These are phyloP conservation scores for Acrodontium crateriforme DNA, from an alignment of 2,329 filamentous ascomycete genomes.

Conservation along the genomic window DNA sequence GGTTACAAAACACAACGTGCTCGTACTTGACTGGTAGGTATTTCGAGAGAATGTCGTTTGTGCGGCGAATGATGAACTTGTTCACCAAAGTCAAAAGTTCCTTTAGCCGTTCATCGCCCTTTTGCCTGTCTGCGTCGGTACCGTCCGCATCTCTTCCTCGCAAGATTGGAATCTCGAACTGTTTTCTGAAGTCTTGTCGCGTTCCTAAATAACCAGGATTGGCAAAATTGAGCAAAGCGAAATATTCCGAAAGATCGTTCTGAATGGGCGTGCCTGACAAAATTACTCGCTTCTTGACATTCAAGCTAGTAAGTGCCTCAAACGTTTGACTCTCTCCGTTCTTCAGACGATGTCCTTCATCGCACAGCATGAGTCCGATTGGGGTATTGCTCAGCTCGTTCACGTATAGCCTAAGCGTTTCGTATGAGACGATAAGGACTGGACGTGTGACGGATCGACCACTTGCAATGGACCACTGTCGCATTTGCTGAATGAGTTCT, in stretches of 20 bases:
- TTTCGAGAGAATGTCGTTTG: slow-evolving; percentile 95
- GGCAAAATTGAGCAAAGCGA: slow-evolving; percentile 87
- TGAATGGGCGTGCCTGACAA: slow-evolving; percentile 95
- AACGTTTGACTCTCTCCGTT: slow-evolving; percentile 96
- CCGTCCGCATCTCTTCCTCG: slow-evolving; percentile 83
- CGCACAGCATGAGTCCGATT: slow-evolving; percentile 86
- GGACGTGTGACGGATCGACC: slow-evolving; percentile 83
- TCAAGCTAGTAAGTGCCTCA: slow-evolving; percentile 74
- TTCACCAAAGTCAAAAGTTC: slow-evolving; percentile 81
- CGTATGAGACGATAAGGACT: slow-evolving; percentile 94
- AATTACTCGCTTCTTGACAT: slow-evolving; percentile 84
- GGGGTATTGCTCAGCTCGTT: slow-evolving; percentile 80
- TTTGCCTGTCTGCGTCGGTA: slow-evolving; percentile 65
- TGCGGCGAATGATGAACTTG: slow-evolving; percentile 95
- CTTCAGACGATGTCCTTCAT: slow-evolving; percentile 92
- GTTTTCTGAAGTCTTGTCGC: slow-evolving; percentile 80
- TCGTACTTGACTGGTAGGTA: slow-evolving; percentile 98
- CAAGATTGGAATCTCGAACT: slow-evolving; percentile 84
- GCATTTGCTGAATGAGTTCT: slow-evolving; percentile 75
- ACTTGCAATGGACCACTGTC: slow-evolving; percentile 85
- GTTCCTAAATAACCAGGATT: slow-evolving; percentile 87
- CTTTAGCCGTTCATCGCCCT: slow-evolving; percentile 67
- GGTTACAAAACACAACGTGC: slow-evolving; percentile 94
- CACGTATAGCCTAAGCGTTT: slow-evolving; percentile 81
- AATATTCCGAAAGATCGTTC: slow-evolving; percentile 97